A percentile compares a stretch with the other conserved stretches of the same genome.
Evolutionary conservation across 1,139 yeast genomes (phyloP).

Genomic region (Starmera stellimalicola): DNA sequence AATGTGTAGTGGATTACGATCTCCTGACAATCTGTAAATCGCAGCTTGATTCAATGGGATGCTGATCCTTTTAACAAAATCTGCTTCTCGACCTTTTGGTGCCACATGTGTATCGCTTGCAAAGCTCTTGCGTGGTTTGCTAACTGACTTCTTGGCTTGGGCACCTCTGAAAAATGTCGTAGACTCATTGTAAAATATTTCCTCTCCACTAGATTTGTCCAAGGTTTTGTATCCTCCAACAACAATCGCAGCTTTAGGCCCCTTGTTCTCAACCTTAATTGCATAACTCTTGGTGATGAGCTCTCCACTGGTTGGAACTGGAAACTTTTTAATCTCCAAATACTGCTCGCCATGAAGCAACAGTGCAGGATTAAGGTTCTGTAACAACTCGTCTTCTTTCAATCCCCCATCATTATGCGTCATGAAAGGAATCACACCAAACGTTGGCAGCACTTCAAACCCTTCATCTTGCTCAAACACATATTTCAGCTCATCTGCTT

Average conservation of each 20-base stretch:
- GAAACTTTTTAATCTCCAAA: slow-evolving; percentile 67
- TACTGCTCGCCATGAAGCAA: slow-evolving; percentile 95
- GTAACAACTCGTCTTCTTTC: slow-evolving; percentile 50
- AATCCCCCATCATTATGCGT: slow-evolving; percentile 39
- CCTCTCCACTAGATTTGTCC: slow-evolving; percentile 63
- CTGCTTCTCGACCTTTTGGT: slow-evolving; percentile 49
- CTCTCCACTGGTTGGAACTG: slow-evolving; percentile 66
- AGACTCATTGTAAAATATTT: slow-evolving; percentile 72
- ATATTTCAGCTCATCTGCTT: slow-evolving; percentile 65
- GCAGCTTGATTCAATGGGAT: slow-evolving; percentile 80
- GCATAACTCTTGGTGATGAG: slow-evolving; percentile 58
- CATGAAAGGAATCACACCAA: slow-evolving; percentile 80
- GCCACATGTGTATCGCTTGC: slow-evolving; percentile 59
- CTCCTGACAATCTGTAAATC: slow-evolving; percentile 85
- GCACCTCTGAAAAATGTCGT: slow-evolving; percentile 84
- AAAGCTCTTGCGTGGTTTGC: slow-evolving; percentile 41
- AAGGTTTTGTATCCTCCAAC: slow-evolving; percentile 66
- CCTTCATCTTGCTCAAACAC: slow-evolving; percentile 69
- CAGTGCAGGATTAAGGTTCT: slow-evolving; percentile 81
- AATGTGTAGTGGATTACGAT: slow-evolving; percentile 89
- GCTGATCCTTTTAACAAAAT: slow-evolving; percentile 48
- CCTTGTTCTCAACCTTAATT: slow-evolving; percentile 74
- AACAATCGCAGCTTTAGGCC: slow-evolving; percentile 78
- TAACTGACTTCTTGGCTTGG: slow-evolving; percentile 45
- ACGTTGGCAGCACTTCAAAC: slow-evolving; percentile 87